phyloP scores from a whole-genome alignment of 2,329 filamentous ascomycete genomes.

The Colletotrichum tropicicola region DNA sequence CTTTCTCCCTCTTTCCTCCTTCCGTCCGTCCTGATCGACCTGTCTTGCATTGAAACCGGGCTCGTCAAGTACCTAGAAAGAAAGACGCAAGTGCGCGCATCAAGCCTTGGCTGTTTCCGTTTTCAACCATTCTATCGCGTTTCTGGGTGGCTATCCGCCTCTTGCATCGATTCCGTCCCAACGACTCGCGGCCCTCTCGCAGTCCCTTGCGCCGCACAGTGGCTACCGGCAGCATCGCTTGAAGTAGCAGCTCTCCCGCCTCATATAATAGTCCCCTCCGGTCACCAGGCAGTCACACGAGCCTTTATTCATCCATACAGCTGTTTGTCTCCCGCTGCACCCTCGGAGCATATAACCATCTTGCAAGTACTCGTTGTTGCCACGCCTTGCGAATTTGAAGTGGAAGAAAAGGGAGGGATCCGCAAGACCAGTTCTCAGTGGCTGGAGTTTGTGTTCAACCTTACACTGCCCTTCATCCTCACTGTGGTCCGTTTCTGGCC shows the following conservation, averaged over 20 bases:
- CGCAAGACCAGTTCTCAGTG: neutral
- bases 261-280: constrained; percentile 23
- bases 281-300: neutral
- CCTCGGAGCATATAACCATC: neutral
- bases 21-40: constrained; percentile 26
- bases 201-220: neutral
- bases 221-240: neutral
- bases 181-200: constrained; percentile 14
- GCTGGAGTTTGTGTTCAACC: neutral
- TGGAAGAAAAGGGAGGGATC: neutral
- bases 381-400: neutral
- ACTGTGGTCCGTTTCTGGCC: neutral
- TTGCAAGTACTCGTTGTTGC: neutral
- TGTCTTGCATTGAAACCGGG: constrained; percentile 25
- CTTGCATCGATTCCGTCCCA: constrained; percentile 17
- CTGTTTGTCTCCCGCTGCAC: neutral
- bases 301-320: neutral
- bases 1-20: constrained; percentile 25
- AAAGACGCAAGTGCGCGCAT: constrained; percentile 18
- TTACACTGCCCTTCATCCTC: neutral
- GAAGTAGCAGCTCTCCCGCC: neutral
- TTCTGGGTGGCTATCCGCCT: constrained; percentile 16
- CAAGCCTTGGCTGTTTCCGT: constrained; percentile 26
- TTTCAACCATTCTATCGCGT: constrained; percentile 22
- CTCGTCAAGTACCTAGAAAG: constrained; percentile 15